Base-by-base conservation (phyloP, 805 yeast genomes). In the Teunomyces funiuensis region DNA sequence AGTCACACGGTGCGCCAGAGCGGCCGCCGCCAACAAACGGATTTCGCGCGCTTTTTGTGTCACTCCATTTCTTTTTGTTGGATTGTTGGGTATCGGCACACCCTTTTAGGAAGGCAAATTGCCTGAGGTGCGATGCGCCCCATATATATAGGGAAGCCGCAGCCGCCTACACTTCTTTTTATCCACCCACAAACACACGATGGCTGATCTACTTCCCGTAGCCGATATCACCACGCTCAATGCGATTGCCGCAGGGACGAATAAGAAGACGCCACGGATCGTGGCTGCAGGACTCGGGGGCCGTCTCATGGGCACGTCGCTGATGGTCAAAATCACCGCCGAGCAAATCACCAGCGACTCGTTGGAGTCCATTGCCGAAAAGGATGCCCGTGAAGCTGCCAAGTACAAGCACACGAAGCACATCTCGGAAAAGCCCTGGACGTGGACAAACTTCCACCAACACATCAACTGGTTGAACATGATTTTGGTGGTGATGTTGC, bases 221-320 rank as follows among this genome's bases (percentile, higher is more conserved):
- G 74, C 82, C 39, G 89, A 86, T 59, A 73, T 86, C 50, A 76
- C 81, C 33, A 69, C 77, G 41, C 88, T 89, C 45, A 85, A 84
- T 62, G 80, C 87, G 36, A 75, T 86, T 46, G 95, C 95, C 13
- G 85, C 93, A 8, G 95, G 95, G 50, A 78, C 87, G 41, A 80
- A 85, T 70, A 83, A 81, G 59, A 75, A 79, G 54, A 71, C 73
- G 42, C 80, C 79, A 39, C 76, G 91, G 64, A 80, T 85, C 39
- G 91, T 85, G 36, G 89, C 89, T 42, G 86, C 89, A 14, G 85
- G 85, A 40, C 63, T 79, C 36, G 85, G 89, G 37, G 93, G 93
- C 29, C 70, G 70, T 37, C 67, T 86, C 54, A 86, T 86, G 95
- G 95, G 95, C 27, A 83, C 91, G 37, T 84, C 85, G 58, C 76